These are phyloP conservation scores for Lachancea thermotolerans DNA, from an alignment of 805 yeast genomes.

Conservation along the genomic window DNA sequence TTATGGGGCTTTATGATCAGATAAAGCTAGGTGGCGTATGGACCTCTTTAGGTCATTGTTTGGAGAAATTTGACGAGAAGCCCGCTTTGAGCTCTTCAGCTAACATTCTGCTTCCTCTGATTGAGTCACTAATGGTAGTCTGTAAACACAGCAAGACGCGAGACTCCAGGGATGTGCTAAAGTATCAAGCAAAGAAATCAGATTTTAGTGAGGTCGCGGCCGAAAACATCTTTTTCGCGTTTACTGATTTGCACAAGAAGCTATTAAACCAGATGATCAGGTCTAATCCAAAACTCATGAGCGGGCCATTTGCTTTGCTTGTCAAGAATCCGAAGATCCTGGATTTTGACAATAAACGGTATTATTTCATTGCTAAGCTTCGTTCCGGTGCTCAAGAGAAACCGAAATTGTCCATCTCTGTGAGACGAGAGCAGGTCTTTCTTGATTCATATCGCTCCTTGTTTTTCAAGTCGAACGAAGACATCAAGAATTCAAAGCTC, in stretches of 20 bases:
- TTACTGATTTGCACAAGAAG: slow-evolving; percentile 83
- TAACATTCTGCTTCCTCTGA: slow-evolving; percentile 73
- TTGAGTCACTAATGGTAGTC: slow-evolving; percentile 93
- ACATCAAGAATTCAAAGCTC: slow-evolving; percentile 62
- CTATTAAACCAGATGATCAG: slow-evolving; percentile 87
- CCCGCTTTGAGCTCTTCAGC: slow-evolving; percentile 57
- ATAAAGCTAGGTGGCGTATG: slow-evolving; percentile 74
- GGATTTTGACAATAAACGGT: slow-evolving; percentile 90
- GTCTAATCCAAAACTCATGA: slow-evolving; percentile 84
- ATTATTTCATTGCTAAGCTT: slow-evolving; percentile 70
- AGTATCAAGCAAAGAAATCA: slow-evolving; percentile 54
- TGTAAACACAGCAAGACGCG: slow-evolving; percentile 72
- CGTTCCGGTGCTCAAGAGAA: slow-evolving; percentile 42
- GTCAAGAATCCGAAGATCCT: slow-evolving; percentile 82
- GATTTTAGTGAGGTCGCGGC: slow-evolving; percentile 72
- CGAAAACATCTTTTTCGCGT: slow-evolving; percentile 72
- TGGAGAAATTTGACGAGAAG: slow-evolving; percentile 55
- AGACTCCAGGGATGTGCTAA: slow-evolving; percentile 43
- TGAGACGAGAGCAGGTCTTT: slow-evolving; percentile 86
- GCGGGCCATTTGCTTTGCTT: slow-evolving; percentile 88
- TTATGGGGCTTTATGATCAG: slow-evolving; percentile 56
- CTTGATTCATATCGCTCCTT: slow-evolving; percentile 81
- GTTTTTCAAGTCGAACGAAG: slow-evolving; percentile 70
- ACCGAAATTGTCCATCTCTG: slow-evolving; percentile 52
- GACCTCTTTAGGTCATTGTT: slow-evolving; percentile 74